Percentiles rank a stretch among this genome's conserved stretches.
phyloP scores from a whole-genome alignment of 352 stramenopile genomes.

The Globisporangium middletonii region DNA sequence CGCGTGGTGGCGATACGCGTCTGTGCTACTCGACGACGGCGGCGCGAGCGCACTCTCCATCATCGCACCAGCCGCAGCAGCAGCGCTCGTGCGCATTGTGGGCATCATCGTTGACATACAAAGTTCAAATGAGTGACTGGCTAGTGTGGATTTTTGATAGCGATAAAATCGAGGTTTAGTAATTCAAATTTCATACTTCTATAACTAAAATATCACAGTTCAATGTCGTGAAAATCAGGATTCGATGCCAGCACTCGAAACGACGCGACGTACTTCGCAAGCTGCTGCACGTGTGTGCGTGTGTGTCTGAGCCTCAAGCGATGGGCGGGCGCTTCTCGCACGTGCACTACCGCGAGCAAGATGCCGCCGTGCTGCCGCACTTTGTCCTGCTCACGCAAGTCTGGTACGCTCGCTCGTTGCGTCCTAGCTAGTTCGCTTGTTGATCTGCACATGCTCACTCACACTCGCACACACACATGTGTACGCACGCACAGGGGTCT shows the following conservation, averaged over 20 bases:
- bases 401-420: constrained; percentile 26
- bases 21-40: too few relatives aligned
- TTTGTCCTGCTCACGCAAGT: constrained; percentile 65
- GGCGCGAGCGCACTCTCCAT: too few relatives aligned
- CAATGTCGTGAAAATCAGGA: not conserved
- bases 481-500: constrained; percentile 23
- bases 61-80: too few relatives aligned
- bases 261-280: too few relatives aligned
- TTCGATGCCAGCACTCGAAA: not conserved
- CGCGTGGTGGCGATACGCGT: too few relatives aligned
- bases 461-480: not conserved
- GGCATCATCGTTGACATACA: too few relatives aligned
- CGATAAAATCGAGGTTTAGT: not conserved
- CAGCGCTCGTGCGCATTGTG: too few relatives aligned
- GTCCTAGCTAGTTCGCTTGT: not conserved
- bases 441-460: not conserved
- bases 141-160: not conserved
- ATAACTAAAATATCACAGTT: too few relatives aligned
- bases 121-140: too few relatives aligned
- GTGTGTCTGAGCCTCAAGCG: not conserved
- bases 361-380: constrained; percentile 49
- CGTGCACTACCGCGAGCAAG: constrained; percentile 68
- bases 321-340: constrained; percentile 75
- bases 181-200: too few relatives aligned
- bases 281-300: not conserved